A percentile compares a stretch with the other conserved stretches of the same genome.
phyloP scores from a whole-genome alignment of 192 early-diverging fungal species.

The Coemansia sp. region DNA sequence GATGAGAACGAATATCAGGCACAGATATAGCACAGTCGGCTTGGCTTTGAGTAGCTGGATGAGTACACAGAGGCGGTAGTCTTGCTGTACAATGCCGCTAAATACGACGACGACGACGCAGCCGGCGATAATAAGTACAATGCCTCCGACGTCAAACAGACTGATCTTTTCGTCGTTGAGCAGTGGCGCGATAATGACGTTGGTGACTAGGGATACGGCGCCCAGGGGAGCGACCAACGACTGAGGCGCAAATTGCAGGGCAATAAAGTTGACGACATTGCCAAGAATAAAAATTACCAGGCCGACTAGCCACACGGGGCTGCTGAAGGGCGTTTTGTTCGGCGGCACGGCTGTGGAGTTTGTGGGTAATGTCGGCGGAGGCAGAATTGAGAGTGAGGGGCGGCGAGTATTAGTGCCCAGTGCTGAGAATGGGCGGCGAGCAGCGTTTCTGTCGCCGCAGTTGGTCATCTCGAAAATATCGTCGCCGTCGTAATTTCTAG shows the following conservation, averaged over 20 bases:
- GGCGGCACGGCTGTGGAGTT: background rate
- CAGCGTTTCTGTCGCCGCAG: background rate
- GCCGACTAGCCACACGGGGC: slow-evolving; percentile 64
- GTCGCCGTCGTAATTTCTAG: background rate
- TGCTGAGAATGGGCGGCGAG: background rate
- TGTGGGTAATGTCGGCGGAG: background rate
- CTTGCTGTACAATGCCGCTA: slow-evolving; percentile 61
- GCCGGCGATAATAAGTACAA: slow-evolving; percentile 75
- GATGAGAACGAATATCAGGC: slow-evolving; percentile 60
- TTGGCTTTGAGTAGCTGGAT: slow-evolving; percentile 67
- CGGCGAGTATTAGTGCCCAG: background rate
- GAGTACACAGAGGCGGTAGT: slow-evolving; percentile 74
- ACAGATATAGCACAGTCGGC: slow-evolving; percentile 68
- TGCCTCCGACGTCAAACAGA: slow-evolving; percentile 69
- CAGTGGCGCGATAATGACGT: slow-evolving; percentile 76
- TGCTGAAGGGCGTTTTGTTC: slow-evolving; percentile 33
- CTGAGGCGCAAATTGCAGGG: slow-evolving; percentile 80
- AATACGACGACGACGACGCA: slow-evolving; percentile 74
- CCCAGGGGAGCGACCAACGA: slow-evolving; percentile 80
- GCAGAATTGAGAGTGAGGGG: background rate
- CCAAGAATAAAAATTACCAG: slow-evolving; percentile 72
- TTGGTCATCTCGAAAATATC: slow-evolving; percentile 6
- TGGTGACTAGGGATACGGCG: slow-evolving; percentile 77
- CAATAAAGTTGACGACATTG: slow-evolving; percentile 73
- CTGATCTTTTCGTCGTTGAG: slow-evolving; percentile 74